phyloP scores from a whole-genome alignment of 164 flowering plant genomes.

The Dillenia suffruticosa region DNA sequence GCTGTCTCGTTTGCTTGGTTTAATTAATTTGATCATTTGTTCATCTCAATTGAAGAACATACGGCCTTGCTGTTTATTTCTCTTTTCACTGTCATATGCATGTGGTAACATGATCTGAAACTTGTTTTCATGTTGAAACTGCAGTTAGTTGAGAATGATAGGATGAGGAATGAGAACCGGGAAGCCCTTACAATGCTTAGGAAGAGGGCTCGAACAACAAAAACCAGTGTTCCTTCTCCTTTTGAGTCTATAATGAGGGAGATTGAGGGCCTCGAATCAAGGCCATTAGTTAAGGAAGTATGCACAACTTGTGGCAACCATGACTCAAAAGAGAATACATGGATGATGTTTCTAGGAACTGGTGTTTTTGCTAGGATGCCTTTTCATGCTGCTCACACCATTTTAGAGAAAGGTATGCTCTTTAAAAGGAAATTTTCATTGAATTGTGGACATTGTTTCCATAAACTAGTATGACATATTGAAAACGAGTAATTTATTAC shows the following conservation, averaged over 20 bases:
- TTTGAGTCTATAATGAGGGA: slow-evolving; percentile 82
- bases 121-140: not conserved
- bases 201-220: slow-evolving; percentile 75
- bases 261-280: slow-evolving; percentile 42
- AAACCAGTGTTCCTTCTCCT: slow-evolving; percentile 72
- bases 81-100: too few relatives aligned
- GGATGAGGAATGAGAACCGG: slow-evolving; percentile 74
- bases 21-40: too few relatives aligned
- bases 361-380: slow-evolving; percentile 76
- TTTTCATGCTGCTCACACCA: slow-evolving; percentile 87
- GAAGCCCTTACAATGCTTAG: slow-evolving; percentile 84
- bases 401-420: slow-evolving; percentile 69
- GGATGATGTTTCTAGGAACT: slow-evolving; percentile 90
- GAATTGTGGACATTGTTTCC: not conserved
- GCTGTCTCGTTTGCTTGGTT: too few relatives aligned
- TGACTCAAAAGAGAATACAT: slow-evolving; percentile 60
- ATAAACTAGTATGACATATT: too few relatives aligned
- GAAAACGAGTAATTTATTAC: too few relatives aligned
- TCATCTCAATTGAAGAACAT: too few relatives aligned
- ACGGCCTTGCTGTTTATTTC: too few relatives aligned
- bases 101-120: too few relatives aligned
- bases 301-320: slow-evolving; percentile 84
- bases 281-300: slow-evolving; percentile 72
- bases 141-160: slow-evolving; percentile 85
- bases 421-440: not conserved